These are phyloP conservation scores for Heimioporus retisporus DNA, from an alignment of 1,284 basidiomycete species.

Conservation along the genomic window DNA sequence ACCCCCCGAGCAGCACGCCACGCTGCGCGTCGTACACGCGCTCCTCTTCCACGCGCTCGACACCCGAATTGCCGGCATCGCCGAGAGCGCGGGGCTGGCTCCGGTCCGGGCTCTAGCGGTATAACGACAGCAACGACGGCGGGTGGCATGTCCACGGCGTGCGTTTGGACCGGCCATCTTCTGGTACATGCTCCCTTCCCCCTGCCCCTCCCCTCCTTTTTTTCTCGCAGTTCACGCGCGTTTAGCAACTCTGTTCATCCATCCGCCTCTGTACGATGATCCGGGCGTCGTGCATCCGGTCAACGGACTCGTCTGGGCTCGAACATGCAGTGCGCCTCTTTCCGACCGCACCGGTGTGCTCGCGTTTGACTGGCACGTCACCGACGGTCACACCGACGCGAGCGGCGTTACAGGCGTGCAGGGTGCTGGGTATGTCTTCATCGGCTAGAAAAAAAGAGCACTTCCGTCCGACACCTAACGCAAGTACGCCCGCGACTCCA, in stretches of 20 bases:
- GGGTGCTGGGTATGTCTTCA: conserved; percentile 52
- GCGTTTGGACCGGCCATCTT: conserved; percentile 39
- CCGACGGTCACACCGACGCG: conserved; percentile 60
- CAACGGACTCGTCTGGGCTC: conserved; percentile 64
- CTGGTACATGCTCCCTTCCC: conserved; percentile 25
- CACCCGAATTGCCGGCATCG: conserved; percentile 62
- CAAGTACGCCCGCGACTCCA: too few relatives aligned
- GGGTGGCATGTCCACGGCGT: conserved; percentile 13
- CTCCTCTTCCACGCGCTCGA: conserved; percentile 77
- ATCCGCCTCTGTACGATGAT: conserved; percentile 67
- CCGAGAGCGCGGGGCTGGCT: too few relatives aligned
- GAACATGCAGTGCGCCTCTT: conserved; percentile 65
- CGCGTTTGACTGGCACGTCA: conserved; percentile 80
- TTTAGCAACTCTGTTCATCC: conserved; percentile 63
- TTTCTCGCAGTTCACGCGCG: too few relatives aligned
- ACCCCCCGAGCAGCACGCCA: too few relatives aligned
- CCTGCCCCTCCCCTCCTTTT: too few relatives aligned
- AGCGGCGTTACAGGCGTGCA: conserved; percentile 68
- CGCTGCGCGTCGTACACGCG: conserved; percentile 70
- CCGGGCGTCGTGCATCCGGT: conserved; percentile 60
- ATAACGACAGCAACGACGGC: conserved; percentile 10
- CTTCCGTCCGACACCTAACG: too few relatives aligned
- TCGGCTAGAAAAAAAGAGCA: too few relatives aligned
- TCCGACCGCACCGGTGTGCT: conserved; percentile 62
- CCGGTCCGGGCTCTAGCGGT: conserved; percentile 7